Evolutionary conservation across 352 stramenopile genomes (phyloP), one percentile per base, ranked within the genome.

Genomic region (Pythium coloratum): DNA sequence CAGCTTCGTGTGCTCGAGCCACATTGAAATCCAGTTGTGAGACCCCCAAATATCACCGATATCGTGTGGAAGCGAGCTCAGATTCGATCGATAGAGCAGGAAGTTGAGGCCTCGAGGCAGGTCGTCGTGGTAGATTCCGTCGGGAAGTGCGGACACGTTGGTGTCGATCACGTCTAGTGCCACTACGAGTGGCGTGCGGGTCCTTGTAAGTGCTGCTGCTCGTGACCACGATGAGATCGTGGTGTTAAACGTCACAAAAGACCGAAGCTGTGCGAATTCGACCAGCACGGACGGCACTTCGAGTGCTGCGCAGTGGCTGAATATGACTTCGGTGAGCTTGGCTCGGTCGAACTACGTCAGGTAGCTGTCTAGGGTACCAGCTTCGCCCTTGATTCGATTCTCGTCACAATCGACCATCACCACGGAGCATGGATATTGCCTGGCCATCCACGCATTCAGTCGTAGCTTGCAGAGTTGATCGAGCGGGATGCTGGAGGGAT

Each of bases 401-500:
- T 38, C 30, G 36, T 63, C 49, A 26, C 65, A 71, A 40, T 71
- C 61, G 28, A 71, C 33, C n/a, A 67, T 26, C 65, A 71, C 64
- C 42, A 69, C 62, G 6, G 55, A 34, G 33, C 62, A 69, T 26
- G 62, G 16, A 20, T 28, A 12, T 1, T 49, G 36, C 3, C 24
- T 51, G 20, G 53, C 55, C 14, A 62, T 40, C 62, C 62, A 69
- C 40, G 62, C 53, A 6, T 28, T 26, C n/a, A 67, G 3, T 16
- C 6, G 20, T 1, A 58, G 49, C 10, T 32, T 16, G 33, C 59
- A 66, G 1, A 49, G 16, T 8, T 7, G 40, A 20, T 49, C 14
- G 40, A 49, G 13, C 24, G 40, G 40, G 18, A 49, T 24, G 18
- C 4, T n/a, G 12, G 18, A 8, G 10, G 9, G 26, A 8, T 3